These are phyloP conservation scores for Kwoniella sp. DNA, from an alignment of 768 basidiomycete species.

Conservation along the genomic window DNA sequence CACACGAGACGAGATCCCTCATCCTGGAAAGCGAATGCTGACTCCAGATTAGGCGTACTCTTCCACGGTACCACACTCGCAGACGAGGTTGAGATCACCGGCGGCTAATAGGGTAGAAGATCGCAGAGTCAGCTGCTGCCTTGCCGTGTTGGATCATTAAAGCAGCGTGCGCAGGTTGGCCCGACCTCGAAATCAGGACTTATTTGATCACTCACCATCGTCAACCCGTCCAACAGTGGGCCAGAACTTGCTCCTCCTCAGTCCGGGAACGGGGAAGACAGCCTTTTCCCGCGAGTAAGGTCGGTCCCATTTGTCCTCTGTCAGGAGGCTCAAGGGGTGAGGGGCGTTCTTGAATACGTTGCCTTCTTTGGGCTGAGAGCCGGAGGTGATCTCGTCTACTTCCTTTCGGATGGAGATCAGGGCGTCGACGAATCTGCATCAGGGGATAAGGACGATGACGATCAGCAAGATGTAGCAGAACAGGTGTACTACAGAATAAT, in stretches of 20 bases:
- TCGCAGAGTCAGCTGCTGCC: not conserved
- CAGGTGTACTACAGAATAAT: no score
- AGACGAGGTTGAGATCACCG: conserved; percentile 82
- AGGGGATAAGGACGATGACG: not conserved
- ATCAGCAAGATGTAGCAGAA: not conserved
- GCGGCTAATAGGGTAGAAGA: conserved; percentile 63
- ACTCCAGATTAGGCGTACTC: conserved; percentile 45
- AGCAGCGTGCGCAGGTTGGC: conserved; percentile 1
- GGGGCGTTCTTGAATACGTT: conserved; percentile 94
- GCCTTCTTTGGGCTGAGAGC: conserved; percentile 85
- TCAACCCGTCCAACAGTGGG: conserved; percentile 88
- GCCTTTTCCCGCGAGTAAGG: conserved; percentile 89
- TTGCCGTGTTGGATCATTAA: not conserved
- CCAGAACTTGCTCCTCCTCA: conserved; percentile 94
- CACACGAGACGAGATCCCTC: not conserved
- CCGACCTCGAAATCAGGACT: no score
- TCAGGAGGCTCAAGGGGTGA: conserved; percentile 77
- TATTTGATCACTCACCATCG: conserved; percentile 82
- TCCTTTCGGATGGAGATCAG: conserved; percentile 96
- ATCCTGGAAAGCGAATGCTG: not conserved
- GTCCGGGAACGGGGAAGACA: conserved; percentile 82
- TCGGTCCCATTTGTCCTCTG: conserved; percentile 84
- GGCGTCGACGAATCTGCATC: conserved; percentile 87
- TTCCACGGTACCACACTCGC: conserved; percentile 58
- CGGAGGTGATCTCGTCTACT: conserved; percentile 80